Evolutionary conservation across 768 basidiomycete genomes (phyloP), one percentile per base, ranked within the genome.

Genomic region (Pleurotus ostreatus): DNA sequence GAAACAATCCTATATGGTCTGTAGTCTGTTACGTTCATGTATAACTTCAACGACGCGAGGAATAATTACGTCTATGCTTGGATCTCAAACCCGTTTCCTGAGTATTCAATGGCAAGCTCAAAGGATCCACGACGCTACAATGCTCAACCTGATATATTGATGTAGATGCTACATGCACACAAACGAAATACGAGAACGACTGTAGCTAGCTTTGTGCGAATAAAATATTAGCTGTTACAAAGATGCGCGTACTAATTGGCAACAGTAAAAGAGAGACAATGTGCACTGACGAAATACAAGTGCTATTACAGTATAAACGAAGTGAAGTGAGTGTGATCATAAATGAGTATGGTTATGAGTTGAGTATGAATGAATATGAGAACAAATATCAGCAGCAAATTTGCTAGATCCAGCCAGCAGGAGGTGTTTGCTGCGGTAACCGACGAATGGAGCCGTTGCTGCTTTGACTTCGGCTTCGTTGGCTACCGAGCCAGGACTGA

Each of bases 401-500:
- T 34, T 34, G 30, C 67, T 65, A 80, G 57, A 81, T 79, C 79
- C 79, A 81, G 64, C 78, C 79, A 59, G 70, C 68, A 62, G 74
- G 75, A 63, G 78, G 70, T 23, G 70, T 65, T n/a, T 55, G 30
- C 30, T 2, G 62, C 23, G 60, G 60, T 23, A 48, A 9, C 57
- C 59, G 58, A 57, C 68, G 67, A 54, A 63, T 55, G 55, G 64
- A 63, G 48, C 65, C 70, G 40, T 62, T 65, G 25, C 60, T 66
- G 38, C 63, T 63, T 52, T 64, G 65, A 25, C 63, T 73, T 48
- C 68, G 63, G 20, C 66, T 62, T 46, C 60, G 65, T 37, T 63
- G 63, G 51, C 67, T 63, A 18, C 67, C 70, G 13, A 73, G 71
- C 73, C 73, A 75, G n/a, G 77, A 78, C 49, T 77, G 72, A 23